These are phyloP conservation scores for Diaporthe sp. DNA, from an alignment of 2,329 filamentous ascomycete genomes.

Conservation along the genomic window DNA sequence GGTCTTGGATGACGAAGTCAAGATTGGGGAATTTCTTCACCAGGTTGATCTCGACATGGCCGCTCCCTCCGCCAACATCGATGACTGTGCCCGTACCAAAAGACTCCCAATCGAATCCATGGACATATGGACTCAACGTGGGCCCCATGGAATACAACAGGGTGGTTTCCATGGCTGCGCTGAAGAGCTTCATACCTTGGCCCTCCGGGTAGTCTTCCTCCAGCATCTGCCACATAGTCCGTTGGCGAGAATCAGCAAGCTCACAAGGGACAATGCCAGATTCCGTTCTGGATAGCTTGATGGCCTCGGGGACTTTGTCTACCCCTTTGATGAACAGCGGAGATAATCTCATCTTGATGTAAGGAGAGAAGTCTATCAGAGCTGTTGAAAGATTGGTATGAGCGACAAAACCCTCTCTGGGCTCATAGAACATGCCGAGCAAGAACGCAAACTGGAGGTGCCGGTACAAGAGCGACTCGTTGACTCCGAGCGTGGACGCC, in stretches of 20 bases:
- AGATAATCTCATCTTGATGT: slow-evolving; percentile 30
- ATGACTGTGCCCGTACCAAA: not conserved
- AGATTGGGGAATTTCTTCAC: not conserved
- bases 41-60: not conserved
- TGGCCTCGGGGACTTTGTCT: slow-evolving; percentile 36
- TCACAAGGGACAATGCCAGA: slow-evolving; percentile 16
- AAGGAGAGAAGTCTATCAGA: slow-evolving; percentile 33
- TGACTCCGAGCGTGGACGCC: not conserved
- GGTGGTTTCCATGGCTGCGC: slow-evolving; percentile 6
- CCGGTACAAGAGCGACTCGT: slow-evolving; percentile 23
- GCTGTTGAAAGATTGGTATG: slow-evolving; percentile 41
- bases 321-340: slow-evolving; percentile 34
- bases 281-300: slow-evolving; percentile 5
- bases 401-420: slow-evolving; percentile 35
- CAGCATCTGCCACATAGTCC: slow-evolving; percentile 33
- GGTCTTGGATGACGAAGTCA: slow-evolving; percentile 2
- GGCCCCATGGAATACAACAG: not conserved
- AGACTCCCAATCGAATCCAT: slow-evolving; percentile 1
- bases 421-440: slow-evolving; percentile 40
- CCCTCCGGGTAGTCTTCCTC: slow-evolving; percentile 35
- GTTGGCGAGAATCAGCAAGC: slow-evolving; percentile 32
- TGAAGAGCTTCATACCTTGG: slow-evolving; percentile 23
- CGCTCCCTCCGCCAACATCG: slow-evolving; percentile 8
- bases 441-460: slow-evolving; percentile 43
- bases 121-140: not conserved